These are phyloP conservation scores for Phytophthora fragariae DNA, from an alignment of 352 stramenopile species.

Conservation along the genomic window DNA sequence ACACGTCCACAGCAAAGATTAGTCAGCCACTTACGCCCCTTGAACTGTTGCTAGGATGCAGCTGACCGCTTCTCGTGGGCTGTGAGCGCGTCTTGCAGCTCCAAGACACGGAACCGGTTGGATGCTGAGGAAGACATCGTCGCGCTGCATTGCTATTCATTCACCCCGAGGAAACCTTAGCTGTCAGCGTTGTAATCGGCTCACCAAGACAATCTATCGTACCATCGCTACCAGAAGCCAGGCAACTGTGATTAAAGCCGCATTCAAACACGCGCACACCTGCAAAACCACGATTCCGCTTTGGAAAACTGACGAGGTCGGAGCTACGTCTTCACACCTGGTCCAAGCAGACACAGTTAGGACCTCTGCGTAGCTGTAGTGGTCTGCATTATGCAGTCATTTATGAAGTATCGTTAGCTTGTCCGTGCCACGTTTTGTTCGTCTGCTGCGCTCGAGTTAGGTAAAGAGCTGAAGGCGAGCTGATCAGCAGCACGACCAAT, in stretches of 20 bases:
- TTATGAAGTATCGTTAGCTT: background rate
- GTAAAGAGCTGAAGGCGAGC: conserved; percentile 51
- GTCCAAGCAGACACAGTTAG: background rate
- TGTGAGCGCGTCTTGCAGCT: conserved; percentile 32
- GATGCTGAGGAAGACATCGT: conserved; percentile 21
- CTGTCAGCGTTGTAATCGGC: background rate
- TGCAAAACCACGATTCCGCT: conserved; percentile 37
- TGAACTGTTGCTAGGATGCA: background rate
- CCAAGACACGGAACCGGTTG: conserved; percentile 15
- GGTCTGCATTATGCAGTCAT: background rate
- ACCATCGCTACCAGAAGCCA: conserved; percentile 71
- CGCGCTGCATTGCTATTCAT: conserved; percentile 37
- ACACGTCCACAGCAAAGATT: background rate
- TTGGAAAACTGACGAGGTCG: conserved; percentile 29
- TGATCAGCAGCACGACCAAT: conserved; percentile 51
- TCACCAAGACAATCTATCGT: conserved; percentile 1
- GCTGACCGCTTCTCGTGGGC: conserved; percentile 30
- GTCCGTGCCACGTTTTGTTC: conserved; percentile 47
- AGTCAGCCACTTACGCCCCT: background rate
- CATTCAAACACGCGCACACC: conserved; percentile 47
- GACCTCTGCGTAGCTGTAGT: background rate
- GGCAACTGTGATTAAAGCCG: conserved; percentile 49
- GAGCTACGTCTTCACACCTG: conserved; percentile 41
- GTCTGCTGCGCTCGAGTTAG: conserved; percentile 49
- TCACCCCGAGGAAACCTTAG: background rate